Base-by-base conservation (phyloP, 2,329 filamentous ascomycete genomes). In the Microcyclospora tardicrescens region DNA sequence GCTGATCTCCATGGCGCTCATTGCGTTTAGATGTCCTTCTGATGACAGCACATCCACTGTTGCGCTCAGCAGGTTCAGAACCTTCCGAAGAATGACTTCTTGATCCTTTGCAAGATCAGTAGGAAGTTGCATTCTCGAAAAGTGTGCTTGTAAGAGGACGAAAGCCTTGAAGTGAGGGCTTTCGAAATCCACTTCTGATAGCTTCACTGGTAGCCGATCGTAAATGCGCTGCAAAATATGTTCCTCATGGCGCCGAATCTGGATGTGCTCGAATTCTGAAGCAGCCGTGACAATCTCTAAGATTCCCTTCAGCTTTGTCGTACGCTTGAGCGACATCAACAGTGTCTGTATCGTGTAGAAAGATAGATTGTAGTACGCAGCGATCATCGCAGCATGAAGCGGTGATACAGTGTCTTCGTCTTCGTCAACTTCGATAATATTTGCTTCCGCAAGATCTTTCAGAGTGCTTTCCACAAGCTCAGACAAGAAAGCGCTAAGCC, bases 291-390 rank as follows among this genome's bases (percentile, higher is more conserved):
- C 79, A 52, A 98, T 96, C 62, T 98, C 91, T 39, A 98, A 71
- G 33, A 98, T 87, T 34, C 86, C 86, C 72, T 98, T 98, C 48
- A 98, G 76, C 68, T 94, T 96, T 3, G 87, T 96, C 50, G 81
- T 81, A 32, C 78, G 78, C 39, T 77, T 87, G 34, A 98, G 72
- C 11, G 91, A 98, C 40, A 98, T 71, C 37, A 98, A 69, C 71
- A 98, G 89, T 0, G 91, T 98, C 65, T 98, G 89, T 87, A 98
- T 98, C 2, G 91, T 98, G 60, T 94, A 84, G 65, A 95, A 96
- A 5, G 89, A 95, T 56, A 98, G 94, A 63, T 95, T 96, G 72
- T 98, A 98, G 70, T 98, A 96, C 1, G 91, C 86, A 9, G 84
- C 86, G 56, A 98, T 96, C 84, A 95, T 95, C 49, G 91, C 91